Percentiles rank a stretch among this genome's conserved stretches.
Conservation (phyloP, 78 protist species). For the Corallochytrium limacisporum region DNA sequence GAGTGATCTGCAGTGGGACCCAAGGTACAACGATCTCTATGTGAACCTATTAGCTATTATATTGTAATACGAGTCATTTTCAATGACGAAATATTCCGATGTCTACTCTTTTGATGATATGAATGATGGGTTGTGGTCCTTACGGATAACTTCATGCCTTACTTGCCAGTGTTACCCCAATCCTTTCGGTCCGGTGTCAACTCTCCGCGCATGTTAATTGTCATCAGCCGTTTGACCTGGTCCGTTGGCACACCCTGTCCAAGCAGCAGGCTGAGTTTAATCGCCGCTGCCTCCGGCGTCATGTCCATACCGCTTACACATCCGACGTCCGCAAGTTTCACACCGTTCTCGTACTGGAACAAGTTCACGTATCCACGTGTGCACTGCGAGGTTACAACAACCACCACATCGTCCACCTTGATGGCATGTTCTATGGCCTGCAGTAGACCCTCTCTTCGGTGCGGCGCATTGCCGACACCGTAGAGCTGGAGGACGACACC, state of each 20-base stretch:
- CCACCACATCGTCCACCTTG: slow-evolving; percentile 14
- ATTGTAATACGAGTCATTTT: too few relatives aligned
- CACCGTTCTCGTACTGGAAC: background rate
- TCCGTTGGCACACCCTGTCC: background rate
- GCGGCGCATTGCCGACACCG: slow-evolving; percentile 46
- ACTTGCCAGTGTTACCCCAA: too few relatives aligned
- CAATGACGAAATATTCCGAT: too few relatives aligned
- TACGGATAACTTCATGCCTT: too few relatives aligned
- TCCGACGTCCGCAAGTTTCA: background rate
- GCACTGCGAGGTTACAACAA: slow-evolving; percentile 19
- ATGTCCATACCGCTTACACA: slow-evolving; percentile 30
- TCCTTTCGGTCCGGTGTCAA: background rate
- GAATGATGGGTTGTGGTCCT: too few relatives aligned
- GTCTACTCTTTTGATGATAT: too few relatives aligned
- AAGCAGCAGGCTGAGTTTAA: slow-evolving; percentile 34
- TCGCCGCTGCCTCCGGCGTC: slow-evolving; percentile 42
- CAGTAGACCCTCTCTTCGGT: background rate
- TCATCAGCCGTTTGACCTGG: background rate
- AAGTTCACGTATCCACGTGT: slow-evolving; percentile 3
- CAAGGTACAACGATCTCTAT: too few relatives aligned
- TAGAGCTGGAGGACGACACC: slow-evolving; percentile 26
- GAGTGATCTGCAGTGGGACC: too few relatives aligned
- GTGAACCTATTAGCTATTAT: too few relatives aligned
- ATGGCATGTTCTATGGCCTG: background rate
- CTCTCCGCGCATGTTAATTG: slow-evolving; percentile 15